Evolutionary conservation across 768 basidiomycete species (phyloP).

Genomic region (Boletellus ananiceps): DNA sequence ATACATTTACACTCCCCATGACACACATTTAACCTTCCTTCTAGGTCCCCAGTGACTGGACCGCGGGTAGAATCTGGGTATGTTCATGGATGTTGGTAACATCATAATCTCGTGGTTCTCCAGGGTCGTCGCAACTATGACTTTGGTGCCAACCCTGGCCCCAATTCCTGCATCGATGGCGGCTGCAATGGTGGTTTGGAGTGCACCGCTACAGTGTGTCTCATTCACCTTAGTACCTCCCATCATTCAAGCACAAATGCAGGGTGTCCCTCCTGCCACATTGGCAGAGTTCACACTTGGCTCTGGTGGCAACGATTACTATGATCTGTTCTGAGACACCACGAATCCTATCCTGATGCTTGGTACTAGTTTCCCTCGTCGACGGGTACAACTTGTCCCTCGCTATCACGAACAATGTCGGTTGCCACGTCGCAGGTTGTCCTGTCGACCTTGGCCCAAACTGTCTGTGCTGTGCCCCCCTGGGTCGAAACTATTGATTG

Average conservation of each 20-base stretch:
- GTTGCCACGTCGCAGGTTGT: slow-evolving; percentile 54
- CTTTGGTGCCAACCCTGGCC: slow-evolving; percentile 48
- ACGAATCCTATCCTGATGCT: not conserved
- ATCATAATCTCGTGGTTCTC: not conserved
- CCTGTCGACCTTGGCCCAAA: slow-evolving; percentile 56
- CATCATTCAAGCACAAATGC: not conserved
- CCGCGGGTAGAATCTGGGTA: slow-evolving; percentile 62
- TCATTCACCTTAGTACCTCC: not conserved
- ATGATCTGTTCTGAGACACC: slow-evolving; percentile 36
- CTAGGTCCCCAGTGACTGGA: slow-evolving; percentile 61
- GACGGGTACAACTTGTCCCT: slow-evolving; percentile 65
- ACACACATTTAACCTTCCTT: not conserved
- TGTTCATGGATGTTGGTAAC: not conserved
- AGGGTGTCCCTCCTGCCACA: slow-evolving; percentile 66
- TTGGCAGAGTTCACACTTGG: slow-evolving; percentile 67
- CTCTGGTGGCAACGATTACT: slow-evolving; percentile 45
- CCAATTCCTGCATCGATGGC: slow-evolving; percentile 56
- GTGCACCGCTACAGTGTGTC: slow-evolving; percentile 49
- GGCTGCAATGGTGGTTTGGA: slow-evolving; percentile 67
- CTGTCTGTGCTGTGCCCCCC: slow-evolving; percentile 35
- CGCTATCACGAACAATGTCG: slow-evolving; percentile 50
- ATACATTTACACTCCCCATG: not conserved
- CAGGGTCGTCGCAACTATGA: slow-evolving; percentile 57
- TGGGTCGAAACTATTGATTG: not conserved
- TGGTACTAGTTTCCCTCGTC: slow-evolving; percentile 51